Base-by-base conservation (phyloP, 805 yeast genomes). In the Hanseniaspora valbyensis region DNA sequence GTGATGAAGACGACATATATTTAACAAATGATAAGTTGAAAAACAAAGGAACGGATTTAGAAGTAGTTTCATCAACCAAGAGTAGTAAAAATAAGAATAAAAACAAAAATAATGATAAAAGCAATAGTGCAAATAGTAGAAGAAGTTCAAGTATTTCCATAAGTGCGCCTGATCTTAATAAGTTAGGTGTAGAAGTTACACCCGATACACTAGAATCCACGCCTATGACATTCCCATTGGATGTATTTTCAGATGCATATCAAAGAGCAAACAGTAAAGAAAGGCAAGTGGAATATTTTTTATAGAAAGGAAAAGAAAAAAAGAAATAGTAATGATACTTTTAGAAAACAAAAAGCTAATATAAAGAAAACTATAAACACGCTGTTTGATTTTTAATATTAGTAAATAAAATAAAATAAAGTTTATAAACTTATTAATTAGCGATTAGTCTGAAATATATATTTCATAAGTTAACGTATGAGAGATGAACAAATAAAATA, bases 271-370 rank as follows among this genome's bases (percentile, higher is more conserved):
- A 66, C 9, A 67, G 68, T 7, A 55, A 60, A 4, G 50, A 53
- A 14, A 57, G 68, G 51, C 61, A 59, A 10, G 66, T 65, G 14
- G 67, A 65, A 38, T 65, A 65, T 44, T 65, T 65, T 46, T 52
- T 65, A 32, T 64, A 52, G 42, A 14, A n/a, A n/a, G n/a, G n/a
- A n/a, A n/a, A n/a, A n/a, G n/a, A n/a, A n/a, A n/a, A n/a, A n/a
- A n/a, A n/a, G n/a, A n/a, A n/a, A n/a, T n/a, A n/a, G n/a, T n/a
- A n/a, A n/a, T n/a, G n/a, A n/a, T n/a, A n/a, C n/a, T n/a, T n/a
- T n/a, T n/a, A n/a, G n/a, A n/a, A n/a, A n/a, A n/a, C n/a, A n/a
- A n/a, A n/a, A n/a, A n/a, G n/a, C n/a, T n/a, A n/a, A n/a, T n/a
- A n/a, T n/a, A n/a, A n/a, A n/a, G n/a, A n/a, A n/a, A n/a, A n/a